These are phyloP conservation scores for Penicillium brevicompactum DNA, from an alignment of 2,329 filamentous ascomycete genomes.

Conservation along the genomic window DNA sequence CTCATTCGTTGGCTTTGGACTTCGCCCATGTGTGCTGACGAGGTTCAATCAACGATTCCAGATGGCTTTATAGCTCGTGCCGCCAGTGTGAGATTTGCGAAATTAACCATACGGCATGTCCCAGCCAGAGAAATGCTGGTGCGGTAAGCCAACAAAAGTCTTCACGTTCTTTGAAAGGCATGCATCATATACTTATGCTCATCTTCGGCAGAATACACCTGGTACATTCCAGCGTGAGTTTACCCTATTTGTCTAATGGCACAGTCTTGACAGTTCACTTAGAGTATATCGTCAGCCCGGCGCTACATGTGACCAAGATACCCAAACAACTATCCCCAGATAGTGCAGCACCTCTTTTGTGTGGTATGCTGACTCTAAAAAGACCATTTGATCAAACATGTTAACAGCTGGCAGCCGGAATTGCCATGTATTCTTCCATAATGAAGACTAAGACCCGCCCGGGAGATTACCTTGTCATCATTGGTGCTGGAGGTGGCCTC, in stretches of 20 bases:
- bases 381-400: no score
- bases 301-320: slow-evolving; percentile 39
- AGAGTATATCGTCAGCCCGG: slow-evolving; percentile 42
- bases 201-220: slow-evolving; percentile 33
- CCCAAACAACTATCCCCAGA: slow-evolving; percentile 35
- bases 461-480: slow-evolving; percentile 39
- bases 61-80: slow-evolving; percentile 44
- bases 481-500: slow-evolving; percentile 41
- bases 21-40: not conserved
- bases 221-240: slow-evolving; percentile 41
- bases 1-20: not conserved
- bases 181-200: not conserved
- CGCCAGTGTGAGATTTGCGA: slow-evolving; percentile 42
- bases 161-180: not conserved
- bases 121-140: slow-evolving; percentile 41
- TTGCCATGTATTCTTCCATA: slow-evolving; percentile 44
- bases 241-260: not conserved
- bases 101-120: slow-evolving; percentile 42
- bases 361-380: slow-evolving; percentile 30
- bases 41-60: slow-evolving; percentile 7
- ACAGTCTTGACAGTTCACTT: not conserved
- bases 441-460: slow-evolving; percentile 38
- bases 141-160: slow-evolving; percentile 27
- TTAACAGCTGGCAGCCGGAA: slow-evolving; percentile 29
- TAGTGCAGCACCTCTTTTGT: slow-evolving; percentile 39